A percentile compares a stretch with the other conserved stretches of the same genome.
Conservation (phyloP, 306 rosid genomes). For the Hippophae rhamnoides region DNA sequence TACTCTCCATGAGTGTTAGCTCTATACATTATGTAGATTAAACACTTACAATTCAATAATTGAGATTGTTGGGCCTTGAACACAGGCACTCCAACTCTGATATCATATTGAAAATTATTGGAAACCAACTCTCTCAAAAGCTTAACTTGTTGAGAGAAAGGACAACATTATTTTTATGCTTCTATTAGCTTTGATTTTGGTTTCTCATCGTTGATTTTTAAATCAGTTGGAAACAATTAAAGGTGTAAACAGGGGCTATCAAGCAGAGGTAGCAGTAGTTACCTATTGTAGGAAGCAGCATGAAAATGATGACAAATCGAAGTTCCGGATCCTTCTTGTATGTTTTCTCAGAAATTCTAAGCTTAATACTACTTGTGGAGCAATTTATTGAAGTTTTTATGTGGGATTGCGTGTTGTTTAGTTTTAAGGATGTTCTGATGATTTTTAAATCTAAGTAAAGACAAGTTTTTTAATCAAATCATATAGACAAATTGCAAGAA, state of each 20-base stretch:
- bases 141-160: no score
- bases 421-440: neutral
- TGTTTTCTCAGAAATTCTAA: slow-evolving; percentile 23
- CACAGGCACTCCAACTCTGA: no score
- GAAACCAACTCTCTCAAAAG: no score
- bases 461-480: neutral
- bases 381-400: neutral
- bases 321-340: slow-evolving; percentile 87
- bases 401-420: neutral
- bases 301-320: slow-evolving; percentile 44
- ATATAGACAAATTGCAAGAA: slow-evolving; percentile 1
- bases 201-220: slow-evolving; percentile 16
- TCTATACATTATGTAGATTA: no score
- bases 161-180: no score
- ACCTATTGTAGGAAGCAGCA: slow-evolving; percentile 54
- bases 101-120: no score
- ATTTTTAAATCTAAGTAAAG: neutral
- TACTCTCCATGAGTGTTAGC: no score
- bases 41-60: no score
- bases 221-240: slow-evolving; percentile 56
- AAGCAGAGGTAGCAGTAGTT: slow-evolving; percentile 59
- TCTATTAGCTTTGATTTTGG: slow-evolving; percentile 7
- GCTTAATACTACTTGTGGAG: neutral
- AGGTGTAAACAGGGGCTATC: slow-evolving; percentile 67
- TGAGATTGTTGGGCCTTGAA: no score